A percentile compares a stretch with the other conserved stretches of the same genome.
Evolutionary conservation across 2,329 filamentous ascomycete species (phyloP).

Genomic region (Aspergillus ruber): DNA sequence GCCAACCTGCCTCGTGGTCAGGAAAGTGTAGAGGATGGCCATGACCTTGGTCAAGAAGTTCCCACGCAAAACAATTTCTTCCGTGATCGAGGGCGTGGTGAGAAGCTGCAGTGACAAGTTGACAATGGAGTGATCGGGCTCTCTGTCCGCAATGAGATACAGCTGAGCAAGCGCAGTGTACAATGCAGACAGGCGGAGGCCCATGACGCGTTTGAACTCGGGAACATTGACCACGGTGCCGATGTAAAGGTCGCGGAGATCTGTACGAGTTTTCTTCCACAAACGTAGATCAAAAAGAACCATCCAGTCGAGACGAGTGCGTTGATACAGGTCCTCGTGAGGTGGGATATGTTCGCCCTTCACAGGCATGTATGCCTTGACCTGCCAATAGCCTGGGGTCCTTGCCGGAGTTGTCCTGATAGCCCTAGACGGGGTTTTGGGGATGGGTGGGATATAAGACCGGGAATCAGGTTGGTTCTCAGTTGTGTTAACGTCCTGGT

Average conservation of each 20-base stretch:
- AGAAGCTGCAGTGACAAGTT: conserved; percentile 95
- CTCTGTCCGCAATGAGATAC: conserved; percentile 90
- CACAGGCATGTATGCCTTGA: conserved; percentile 65
- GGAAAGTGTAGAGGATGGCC: conserved; percentile 94
- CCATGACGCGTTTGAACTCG: conserved; percentile 89
- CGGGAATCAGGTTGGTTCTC: conserved; percentile 13
- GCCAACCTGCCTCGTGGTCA: conserved; percentile 91
- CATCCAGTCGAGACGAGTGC: conserved; percentile 86
- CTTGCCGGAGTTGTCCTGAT: conserved; percentile 39
- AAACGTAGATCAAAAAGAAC: conserved; percentile 89
- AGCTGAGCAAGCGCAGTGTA: conserved; percentile 92
- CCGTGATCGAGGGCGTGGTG: conserved; percentile 92
- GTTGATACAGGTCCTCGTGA: conserved; percentile 82
- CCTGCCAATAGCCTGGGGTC: conserved; percentile 73
- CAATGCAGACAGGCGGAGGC: conserved; percentile 85
- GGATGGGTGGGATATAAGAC: conserved; percentile 54
- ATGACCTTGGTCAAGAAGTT: conserved; percentile 95
- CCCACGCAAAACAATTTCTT: conserved; percentile 86
- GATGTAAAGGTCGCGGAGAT: conserved; percentile 88
- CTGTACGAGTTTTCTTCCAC: conserved; percentile 92
- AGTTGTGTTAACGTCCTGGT: conserved; percentile 11
- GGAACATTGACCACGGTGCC: conserved; percentile 93
- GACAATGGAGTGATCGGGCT: conserved; percentile 97
- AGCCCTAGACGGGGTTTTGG: conserved; percentile 64
- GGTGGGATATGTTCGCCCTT: conserved; percentile 57